These are phyloP conservation scores for Lodderomyces parapsilosis DNA, from an alignment of 1,139 yeast genomes.

Conservation along the genomic window DNA sequence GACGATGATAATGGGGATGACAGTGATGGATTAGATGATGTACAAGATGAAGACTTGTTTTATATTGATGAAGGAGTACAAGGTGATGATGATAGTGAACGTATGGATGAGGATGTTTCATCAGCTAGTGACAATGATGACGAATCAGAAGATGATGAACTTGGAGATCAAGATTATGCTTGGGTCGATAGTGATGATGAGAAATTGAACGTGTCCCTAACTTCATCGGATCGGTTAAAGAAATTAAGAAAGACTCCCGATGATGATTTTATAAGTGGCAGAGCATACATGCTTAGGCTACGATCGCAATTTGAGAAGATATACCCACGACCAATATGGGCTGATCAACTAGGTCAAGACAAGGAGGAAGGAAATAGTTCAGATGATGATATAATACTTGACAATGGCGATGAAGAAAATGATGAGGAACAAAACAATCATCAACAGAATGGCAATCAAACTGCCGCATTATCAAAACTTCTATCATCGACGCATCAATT, in stretches of 20 bases:
- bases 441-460: constrained; percentile 5
- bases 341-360: constrained; percentile 40
- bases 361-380: constrained; percentile 16
- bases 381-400: constrained; percentile 22
- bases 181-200: constrained; percentile 97
- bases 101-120: constrained; percentile 40
- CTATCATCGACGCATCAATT: constrained; percentile 60
- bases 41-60: constrained; percentile 63
- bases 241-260: constrained; percentile 67
- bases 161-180: constrained; percentile 47
- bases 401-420: constrained; percentile 35
- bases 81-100: constrained; percentile 11
- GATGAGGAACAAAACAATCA: constrained; percentile 31
- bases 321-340: constrained; percentile 91
- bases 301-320: constrained; percentile 84
- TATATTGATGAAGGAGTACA: constrained; percentile 59
- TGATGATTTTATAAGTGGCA: constrained; percentile 64
- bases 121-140: constrained; percentile 23
- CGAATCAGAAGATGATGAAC: constrained; percentile 32
- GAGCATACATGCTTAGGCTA: constrained; percentile 66
- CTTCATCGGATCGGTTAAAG: constrained; percentile 57
- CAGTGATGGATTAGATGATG: constrained; percentile 29
- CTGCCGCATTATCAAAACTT: constrained; percentile 34
- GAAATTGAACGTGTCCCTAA: constrained; percentile 58
- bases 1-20: constrained; percentile 16